These are phyloP conservation scores for Ilyonectria mors-panacis DNA, from an alignment of 2,329 filamentous ascomycete species.

Conservation along the genomic window DNA sequence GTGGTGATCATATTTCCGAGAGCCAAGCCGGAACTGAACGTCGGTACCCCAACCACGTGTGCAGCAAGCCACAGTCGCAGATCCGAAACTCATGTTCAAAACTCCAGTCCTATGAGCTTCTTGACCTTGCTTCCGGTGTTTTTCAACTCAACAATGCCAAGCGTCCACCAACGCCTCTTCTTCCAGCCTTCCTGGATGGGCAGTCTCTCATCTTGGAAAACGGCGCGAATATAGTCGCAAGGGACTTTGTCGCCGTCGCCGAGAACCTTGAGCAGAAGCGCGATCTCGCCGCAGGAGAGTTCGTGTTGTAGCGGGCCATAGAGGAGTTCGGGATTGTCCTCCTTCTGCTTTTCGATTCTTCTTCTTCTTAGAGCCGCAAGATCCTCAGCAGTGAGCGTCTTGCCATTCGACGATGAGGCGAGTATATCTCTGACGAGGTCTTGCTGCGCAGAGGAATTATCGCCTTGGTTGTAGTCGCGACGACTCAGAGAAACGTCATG, in stretches of 20 bases:
- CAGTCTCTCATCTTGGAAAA: slow-evolving; percentile 43
- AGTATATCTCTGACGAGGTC: slow-evolving; percentile 40
- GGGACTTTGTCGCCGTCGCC: slow-evolving; percentile 34
- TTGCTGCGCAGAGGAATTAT: slow-evolving; percentile 35
- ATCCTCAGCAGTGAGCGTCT: slow-evolving; percentile 37
- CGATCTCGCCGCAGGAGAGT: slow-evolving; percentile 41
- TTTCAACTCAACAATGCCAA: slow-evolving; percentile 39
- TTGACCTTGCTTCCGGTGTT: not conserved
- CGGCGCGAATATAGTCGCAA: slow-evolving; percentile 36
- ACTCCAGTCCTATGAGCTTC: slow-evolving; percentile 1
- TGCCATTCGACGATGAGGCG: slow-evolving; percentile 39
- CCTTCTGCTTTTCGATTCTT: slow-evolving; percentile 36
- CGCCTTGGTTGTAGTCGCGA: slow-evolving; percentile 40
- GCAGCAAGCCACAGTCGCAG: not conserved
- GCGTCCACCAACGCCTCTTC: slow-evolving; percentile 38
- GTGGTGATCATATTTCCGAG: not conserved
- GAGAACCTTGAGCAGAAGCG: slow-evolving; percentile 39
- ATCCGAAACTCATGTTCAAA: not conserved
- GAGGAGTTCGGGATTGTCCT: slow-evolving; percentile 34
- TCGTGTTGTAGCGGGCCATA: slow-evolving; percentile 38
- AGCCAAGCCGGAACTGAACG: not conserved
- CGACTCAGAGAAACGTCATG: slow-evolving; percentile 46
- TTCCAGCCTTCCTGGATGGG: slow-evolving; percentile 41
- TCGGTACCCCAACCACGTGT: not conserved
- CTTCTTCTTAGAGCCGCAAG: slow-evolving; percentile 39